Conservation (phyloP, 208 protist genomes). For the Porcisia deanei region DNA sequence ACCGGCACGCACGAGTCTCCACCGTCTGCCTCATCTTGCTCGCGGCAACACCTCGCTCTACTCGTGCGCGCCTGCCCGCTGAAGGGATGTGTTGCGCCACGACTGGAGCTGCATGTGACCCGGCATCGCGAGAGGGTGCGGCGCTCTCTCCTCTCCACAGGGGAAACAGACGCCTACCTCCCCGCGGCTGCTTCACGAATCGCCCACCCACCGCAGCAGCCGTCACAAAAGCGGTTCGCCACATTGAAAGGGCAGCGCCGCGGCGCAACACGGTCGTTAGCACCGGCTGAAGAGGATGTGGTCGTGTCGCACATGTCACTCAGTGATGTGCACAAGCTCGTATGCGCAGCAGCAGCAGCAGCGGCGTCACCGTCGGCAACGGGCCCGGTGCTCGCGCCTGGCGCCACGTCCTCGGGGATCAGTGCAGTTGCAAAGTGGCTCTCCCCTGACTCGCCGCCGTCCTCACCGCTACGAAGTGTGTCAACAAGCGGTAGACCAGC, state of each 20-base stretch:
- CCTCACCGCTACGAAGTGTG: neutral
- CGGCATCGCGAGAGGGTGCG: neutral
- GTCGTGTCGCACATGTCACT: slow-evolving; percentile 7
- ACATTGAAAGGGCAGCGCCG: neutral
- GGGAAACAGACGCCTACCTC: neutral
- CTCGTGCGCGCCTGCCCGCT: slow-evolving; percentile 39
- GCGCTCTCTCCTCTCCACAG: neutral
- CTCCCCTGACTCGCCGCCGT: slow-evolving; percentile 3
- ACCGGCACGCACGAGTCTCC: neutral
- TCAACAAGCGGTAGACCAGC: neutral
- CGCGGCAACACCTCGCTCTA: slow-evolving; percentile 34
- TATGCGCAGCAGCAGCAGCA: slow-evolving; percentile 2
- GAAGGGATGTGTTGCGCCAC: slow-evolving; percentile 10
- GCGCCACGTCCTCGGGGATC: neutral
- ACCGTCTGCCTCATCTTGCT: neutral
- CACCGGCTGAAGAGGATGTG: slow-evolving; percentile 5
- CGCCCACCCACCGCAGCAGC: neutral
- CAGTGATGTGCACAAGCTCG: slow-evolving; percentile 6
- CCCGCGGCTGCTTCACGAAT: neutral
- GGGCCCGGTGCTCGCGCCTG: neutral
- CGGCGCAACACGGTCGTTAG: neutral
- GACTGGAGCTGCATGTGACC: slow-evolving; percentile 26
- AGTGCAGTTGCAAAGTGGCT: slow-evolving; percentile 12
- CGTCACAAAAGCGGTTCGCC: neutral
- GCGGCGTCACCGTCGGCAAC: neutral